These are phyloP conservation scores for Pyricularia sp. DNA, from an alignment of 2,329 filamentous ascomycete species.

Conservation along the genomic window DNA sequence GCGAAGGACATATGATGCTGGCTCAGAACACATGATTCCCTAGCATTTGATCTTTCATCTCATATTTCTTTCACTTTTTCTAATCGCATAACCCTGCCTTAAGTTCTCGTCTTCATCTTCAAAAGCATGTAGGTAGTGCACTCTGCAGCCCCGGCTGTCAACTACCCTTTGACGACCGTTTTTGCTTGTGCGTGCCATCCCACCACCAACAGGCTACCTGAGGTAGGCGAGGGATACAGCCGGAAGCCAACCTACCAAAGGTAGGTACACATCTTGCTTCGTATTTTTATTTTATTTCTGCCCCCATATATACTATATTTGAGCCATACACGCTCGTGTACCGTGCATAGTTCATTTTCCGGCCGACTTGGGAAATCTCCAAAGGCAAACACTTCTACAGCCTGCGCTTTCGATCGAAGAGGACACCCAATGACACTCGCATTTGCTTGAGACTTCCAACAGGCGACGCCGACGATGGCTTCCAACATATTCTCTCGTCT, in stretches of 20 bases:
- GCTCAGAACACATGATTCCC: neutral
- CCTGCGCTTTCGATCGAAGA: neutral
- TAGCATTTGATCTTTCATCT: neutral
- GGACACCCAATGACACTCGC: neutral
- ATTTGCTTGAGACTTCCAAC: neutral
- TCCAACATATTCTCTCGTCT: conserved; percentile 39
- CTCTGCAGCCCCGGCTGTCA: neutral
- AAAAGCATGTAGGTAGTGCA: neutral
- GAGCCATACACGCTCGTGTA: neutral
- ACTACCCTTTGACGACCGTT: neutral
- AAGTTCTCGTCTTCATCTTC: neutral
- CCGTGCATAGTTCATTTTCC: neutral
- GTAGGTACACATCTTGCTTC: neutral
- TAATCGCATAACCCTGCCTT: neutral
- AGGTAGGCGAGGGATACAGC: neutral
- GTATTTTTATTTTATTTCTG: neutral
- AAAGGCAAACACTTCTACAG: neutral
- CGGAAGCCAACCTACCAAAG: neutral
- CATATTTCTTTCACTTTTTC: neutral
- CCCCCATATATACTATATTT: neutral
- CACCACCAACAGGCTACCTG: neutral
- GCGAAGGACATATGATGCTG: neutral
- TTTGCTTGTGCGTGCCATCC: neutral
- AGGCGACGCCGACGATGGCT: conserved; percentile 24
- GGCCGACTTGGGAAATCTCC: neutral